These are phyloP conservation scores for Infundibulicybe gibba DNA, from an alignment of 768 basidiomycete species.

Conservation along the genomic window DNA sequence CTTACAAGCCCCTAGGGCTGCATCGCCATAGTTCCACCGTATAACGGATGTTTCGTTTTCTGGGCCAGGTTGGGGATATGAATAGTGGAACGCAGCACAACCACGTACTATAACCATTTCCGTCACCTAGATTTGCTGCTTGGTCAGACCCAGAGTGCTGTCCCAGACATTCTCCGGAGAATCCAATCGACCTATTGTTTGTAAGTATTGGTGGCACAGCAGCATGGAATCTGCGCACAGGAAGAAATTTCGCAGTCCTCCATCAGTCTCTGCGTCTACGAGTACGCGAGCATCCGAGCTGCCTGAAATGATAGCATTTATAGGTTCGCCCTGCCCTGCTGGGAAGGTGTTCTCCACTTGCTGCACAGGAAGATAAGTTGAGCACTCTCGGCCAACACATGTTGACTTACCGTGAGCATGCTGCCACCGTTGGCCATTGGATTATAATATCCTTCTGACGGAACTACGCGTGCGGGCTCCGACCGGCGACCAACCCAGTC, in stretches of 20 bases:
- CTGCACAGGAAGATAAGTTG: conserved; percentile 29
- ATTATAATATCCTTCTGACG: conserved; percentile 56
- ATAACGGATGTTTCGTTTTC: conserved; percentile 84
- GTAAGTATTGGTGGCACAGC: background rate
- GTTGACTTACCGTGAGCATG: conserved; percentile 63
- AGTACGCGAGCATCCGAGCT: conserved; percentile 72
- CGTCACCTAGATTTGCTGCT: conserved; percentile 79
- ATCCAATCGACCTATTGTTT: conserved; percentile 57
- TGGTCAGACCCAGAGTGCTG: conserved; percentile 72
- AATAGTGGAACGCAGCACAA: conserved; percentile 1
- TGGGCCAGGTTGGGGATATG: conserved; percentile 21
- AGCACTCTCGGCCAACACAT: background rate
- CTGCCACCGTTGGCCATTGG: conserved; percentile 57
- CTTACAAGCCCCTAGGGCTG: conserved; percentile 76
- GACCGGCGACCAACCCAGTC: conserved; percentile 7
- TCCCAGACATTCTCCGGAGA: conserved; percentile 79
- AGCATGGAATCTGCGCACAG: conserved; percentile 43
- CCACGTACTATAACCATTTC: conserved; percentile 61
- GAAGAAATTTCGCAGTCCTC: conserved; percentile 81
- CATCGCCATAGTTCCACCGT: conserved; percentile 81
- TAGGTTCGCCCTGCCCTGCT: conserved; percentile 76
- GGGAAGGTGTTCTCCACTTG: conserved; percentile 57
- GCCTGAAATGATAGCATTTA: conserved; percentile 79
- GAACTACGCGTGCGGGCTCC: conserved; percentile 30
- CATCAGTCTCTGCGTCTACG: conserved; percentile 51